These are phyloP conservation scores for Spergularia bocconei DNA, from an alignment of 148 eudicot species.

Conservation along the genomic window DNA sequence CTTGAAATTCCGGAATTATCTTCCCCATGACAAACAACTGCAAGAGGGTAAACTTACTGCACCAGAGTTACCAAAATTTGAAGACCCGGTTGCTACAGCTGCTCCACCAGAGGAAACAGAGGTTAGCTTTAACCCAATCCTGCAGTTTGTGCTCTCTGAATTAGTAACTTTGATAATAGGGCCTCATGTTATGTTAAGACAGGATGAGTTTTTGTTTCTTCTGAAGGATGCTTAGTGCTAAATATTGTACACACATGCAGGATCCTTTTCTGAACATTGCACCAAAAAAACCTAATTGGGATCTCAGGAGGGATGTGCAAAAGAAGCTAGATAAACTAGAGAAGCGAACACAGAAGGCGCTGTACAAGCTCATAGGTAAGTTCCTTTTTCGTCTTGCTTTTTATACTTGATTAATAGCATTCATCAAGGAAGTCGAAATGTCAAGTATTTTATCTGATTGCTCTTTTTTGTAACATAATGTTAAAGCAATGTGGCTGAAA, in stretches of 20 bases:
- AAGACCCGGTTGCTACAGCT: constrained; percentile 71
- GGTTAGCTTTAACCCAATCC: constrained; percentile 35
- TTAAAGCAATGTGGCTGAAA: not conserved
- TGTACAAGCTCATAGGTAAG: constrained; percentile 76
- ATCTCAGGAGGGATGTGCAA: constrained; percentile 88
- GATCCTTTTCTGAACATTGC: constrained; percentile 97
- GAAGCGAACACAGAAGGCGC: constrained; percentile 80
- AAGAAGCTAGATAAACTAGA: constrained; percentile 96
- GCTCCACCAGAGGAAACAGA: constrained; percentile 76
- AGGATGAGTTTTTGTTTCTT: not conserved
- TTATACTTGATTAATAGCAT: not conserved
- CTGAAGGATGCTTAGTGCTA: constrained; percentile 8
- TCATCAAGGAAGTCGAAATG: not conserved
- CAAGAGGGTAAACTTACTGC: constrained; percentile 93
- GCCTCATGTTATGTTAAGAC: not conserved
- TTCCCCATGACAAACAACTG: constrained; percentile 95
- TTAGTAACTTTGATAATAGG: constrained; percentile 3
- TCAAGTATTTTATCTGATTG: not conserved
- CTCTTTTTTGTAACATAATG: not conserved
- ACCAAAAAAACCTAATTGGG: constrained; percentile 99
- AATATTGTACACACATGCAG: constrained; percentile 35
- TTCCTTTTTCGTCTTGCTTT: not conserved
- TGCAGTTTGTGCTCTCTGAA: not conserved
- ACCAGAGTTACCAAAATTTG: constrained; percentile 84
- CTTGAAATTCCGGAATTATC: constrained; percentile 90